Evolutionary conservation across 805 yeast species (phyloP).

Genomic region (Monosporozyma solicola): DNA sequence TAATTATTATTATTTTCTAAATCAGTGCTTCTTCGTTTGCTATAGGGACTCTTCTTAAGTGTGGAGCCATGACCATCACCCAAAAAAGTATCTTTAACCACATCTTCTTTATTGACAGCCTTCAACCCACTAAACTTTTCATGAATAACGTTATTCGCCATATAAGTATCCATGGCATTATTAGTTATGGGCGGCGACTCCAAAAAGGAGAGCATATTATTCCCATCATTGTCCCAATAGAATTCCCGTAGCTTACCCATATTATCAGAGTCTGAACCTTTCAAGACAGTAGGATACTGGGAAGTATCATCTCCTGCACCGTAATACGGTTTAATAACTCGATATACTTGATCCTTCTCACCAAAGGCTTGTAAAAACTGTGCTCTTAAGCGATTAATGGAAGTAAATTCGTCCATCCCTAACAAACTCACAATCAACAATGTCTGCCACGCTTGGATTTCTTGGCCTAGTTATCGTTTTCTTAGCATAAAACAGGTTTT

Average conservation of each 20-base stretch:
- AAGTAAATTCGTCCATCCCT: conserved; percentile 20
- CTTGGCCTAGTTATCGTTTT: not conserved
- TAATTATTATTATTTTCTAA: not conserved
- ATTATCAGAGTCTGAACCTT: conserved; percentile 1
- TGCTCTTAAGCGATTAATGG: conserved; percentile 24
- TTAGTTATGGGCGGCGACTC: conserved; percentile 27
- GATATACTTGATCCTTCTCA: conserved; percentile 25
- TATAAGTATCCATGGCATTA: conserved; percentile 8
- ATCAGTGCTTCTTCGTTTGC: conserved; percentile 1
- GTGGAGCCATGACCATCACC: not conserved
- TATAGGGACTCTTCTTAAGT: not conserved
- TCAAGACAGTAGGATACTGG: conserved; percentile 5
- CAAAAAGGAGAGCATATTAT: conserved; percentile 12
- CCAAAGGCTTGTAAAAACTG: conserved; percentile 22
- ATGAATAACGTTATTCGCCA: not conserved
- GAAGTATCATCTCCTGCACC: conserved; percentile 2
- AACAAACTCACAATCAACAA: not conserved
- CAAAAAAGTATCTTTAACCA: not conserved
- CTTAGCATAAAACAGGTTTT: not conserved
- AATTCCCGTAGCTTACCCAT: conserved; percentile 7
- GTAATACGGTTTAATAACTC: conserved; percentile 24
- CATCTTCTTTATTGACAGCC: not conserved
- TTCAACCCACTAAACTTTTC: not conserved
- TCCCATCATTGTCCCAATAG: conserved; percentile 16
- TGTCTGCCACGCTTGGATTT: not conserved